These are phyloP conservation scores for Besnoitia besnoiti DNA, from an alignment of 169 alveolate genomes.

Conservation along the genomic window DNA sequence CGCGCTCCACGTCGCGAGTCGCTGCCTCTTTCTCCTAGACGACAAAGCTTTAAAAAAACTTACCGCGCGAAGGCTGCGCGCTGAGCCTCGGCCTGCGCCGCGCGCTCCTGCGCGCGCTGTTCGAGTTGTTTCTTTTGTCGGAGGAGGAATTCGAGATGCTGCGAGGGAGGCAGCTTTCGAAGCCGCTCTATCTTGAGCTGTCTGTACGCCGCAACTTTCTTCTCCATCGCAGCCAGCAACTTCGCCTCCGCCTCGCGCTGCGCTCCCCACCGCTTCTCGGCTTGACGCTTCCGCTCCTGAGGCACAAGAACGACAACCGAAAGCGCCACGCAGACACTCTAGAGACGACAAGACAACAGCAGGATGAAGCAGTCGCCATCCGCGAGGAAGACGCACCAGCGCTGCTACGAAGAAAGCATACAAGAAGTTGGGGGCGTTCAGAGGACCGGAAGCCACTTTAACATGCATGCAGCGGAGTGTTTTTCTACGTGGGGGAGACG, in stretches of 20 bases:
- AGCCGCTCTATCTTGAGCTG: slow-evolving; percentile 1
- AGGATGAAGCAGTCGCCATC: neutral
- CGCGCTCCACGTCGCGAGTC: too few species aligned
- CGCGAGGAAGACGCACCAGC: neutral
- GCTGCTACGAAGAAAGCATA: neutral
- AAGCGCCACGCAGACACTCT: neutral
- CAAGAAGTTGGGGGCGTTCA: neutral
- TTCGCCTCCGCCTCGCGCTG: slow-evolving; percentile 26
- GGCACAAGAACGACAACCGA: neutral
- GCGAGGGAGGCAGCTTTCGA: neutral
- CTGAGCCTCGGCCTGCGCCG: neutral
- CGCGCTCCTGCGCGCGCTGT: neutral
- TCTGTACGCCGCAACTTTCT: slow-evolving; percentile 22
- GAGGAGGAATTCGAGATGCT: neutral
- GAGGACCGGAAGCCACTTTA: neutral
- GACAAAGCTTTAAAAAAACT: too few species aligned
- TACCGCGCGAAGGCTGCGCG: too few species aligned
- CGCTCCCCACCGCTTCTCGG: neutral
- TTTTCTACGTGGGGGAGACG: too few species aligned
- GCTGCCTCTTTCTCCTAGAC: too few species aligned
- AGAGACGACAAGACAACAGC: neutral
- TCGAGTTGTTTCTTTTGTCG: neutral
- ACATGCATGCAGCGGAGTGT: neutral
- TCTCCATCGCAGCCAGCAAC: slow-evolving; percentile 29
- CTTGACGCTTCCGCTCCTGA: slow-evolving; percentile 14